These are phyloP conservation scores for Candida awuae DNA, from an alignment of 805 yeast genomes.

Conservation along the genomic window DNA sequence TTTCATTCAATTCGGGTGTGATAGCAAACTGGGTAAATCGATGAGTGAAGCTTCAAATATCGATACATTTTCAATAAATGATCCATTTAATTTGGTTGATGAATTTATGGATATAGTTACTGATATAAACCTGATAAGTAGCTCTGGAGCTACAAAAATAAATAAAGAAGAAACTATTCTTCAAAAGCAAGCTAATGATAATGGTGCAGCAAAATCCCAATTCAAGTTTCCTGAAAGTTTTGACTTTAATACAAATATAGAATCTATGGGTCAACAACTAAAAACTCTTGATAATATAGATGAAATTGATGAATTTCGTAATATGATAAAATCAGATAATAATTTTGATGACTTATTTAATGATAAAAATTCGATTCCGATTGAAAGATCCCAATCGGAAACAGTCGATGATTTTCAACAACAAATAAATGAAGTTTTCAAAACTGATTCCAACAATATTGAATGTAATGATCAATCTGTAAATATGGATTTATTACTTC, in stretches of 20 bases:
- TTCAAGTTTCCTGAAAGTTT: constrained; percentile 9
- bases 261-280: constrained; percentile 5
- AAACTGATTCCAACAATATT: background rate
- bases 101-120: constrained; percentile 22
- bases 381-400: too few species aligned
- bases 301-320: background rate
- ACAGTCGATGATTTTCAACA: background rate
- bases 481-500: background rate
- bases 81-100: constrained; percentile 24
- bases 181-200: background rate
- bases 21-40: constrained; percentile 11
- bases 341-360: constrained; percentile 5
- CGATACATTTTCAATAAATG: constrained; percentile 13
- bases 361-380: constrained; percentile 1
- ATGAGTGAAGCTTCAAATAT: background rate
- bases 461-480: background rate
- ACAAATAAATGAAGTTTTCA: background rate
- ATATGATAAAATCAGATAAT: constrained; percentile 2
- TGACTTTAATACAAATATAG: constrained; percentile 7
- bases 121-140: constrained; percentile 10
- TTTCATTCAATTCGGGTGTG: constrained; percentile 42
- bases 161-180: background rate
- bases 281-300: background rate
- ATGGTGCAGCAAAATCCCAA: constrained; percentile 5
- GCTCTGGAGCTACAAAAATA: constrained; percentile 6